phyloP scores from a whole-genome alignment of 164 flowering plant genomes.

The Annona squamosa region DNA sequence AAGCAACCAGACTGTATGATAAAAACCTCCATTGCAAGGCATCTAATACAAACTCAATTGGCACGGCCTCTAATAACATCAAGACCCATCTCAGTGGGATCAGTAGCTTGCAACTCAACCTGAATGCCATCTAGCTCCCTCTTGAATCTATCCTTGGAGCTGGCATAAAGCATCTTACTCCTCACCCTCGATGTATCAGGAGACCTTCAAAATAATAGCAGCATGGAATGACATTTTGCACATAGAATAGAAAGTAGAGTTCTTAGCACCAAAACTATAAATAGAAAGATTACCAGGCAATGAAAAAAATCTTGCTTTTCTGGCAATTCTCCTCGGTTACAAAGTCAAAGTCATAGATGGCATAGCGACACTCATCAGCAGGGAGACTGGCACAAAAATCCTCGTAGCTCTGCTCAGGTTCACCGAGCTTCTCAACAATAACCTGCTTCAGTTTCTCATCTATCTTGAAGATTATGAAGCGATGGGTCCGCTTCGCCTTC shows the following conservation, averaged over 20 bases:
- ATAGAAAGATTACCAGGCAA: constrained; percentile 41
- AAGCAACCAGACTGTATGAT: constrained; percentile 16
- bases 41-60: constrained; percentile 17
- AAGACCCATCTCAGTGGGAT: constrained; percentile 52
- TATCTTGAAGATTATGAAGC: constrained; percentile 57
- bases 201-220: constrained; percentile 23
- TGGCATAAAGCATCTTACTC: constrained; percentile 57
- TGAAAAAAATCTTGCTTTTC: constrained; percentile 67
- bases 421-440: constrained; percentile 60
- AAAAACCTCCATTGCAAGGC: constrained; percentile 12
- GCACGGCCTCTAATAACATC: constrained; percentile 51
- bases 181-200: constrained; percentile 50
- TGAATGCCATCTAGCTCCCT: constrained; percentile 57
- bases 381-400: constrained; percentile 59
- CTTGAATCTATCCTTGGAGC: constrained; percentile 54
- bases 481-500: constrained; percentile 60
- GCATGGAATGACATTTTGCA: neutral
- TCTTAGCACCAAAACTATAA: too few species aligned
- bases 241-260: too few species aligned
- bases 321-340: constrained; percentile 49
- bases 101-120: constrained; percentile 54
- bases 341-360: constrained; percentile 60
- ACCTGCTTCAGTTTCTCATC: constrained; percentile 70
- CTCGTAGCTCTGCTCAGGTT: constrained; percentile 45
- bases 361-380: constrained; percentile 55